Conservation (phyloP, 208 protist species). For the Crithidia expoeki region DNA sequence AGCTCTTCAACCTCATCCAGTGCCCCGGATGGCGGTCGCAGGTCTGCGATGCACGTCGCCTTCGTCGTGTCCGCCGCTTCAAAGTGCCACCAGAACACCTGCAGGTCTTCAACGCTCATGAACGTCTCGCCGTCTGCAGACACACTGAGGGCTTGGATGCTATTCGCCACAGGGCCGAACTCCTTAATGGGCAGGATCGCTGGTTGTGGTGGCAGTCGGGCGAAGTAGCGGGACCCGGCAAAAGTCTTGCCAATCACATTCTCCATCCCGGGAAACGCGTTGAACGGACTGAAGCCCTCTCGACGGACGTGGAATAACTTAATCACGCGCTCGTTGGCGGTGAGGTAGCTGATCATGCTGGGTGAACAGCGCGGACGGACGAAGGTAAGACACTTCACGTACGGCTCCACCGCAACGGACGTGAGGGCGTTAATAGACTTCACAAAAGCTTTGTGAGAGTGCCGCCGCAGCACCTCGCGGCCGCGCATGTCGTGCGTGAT, state of each 20-base stretch:
- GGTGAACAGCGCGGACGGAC: constrained; percentile 66
- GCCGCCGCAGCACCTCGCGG: constrained; percentile 70
- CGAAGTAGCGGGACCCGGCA: constrained; percentile 66
- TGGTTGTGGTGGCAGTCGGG: constrained; percentile 54
- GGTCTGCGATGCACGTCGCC: constrained; percentile 75
- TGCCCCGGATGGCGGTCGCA: constrained; percentile 58
- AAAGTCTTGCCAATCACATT: constrained; percentile 57
- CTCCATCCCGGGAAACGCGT: constrained; percentile 77
- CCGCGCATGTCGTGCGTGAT: constrained; percentile 58
- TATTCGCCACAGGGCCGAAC: constrained; percentile 74
- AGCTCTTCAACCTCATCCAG: constrained; percentile 86
- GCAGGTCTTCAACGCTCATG: constrained; percentile 86
- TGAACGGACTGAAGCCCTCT: constrained; percentile 75
- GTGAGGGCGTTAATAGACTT: constrained; percentile 86
- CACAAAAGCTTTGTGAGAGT: constrained; percentile 85
- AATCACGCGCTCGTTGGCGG: constrained; percentile 86
- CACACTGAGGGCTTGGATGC: constrained; percentile 77
- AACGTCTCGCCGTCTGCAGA: constrained; percentile 82
- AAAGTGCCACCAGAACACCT: constrained; percentile 90
- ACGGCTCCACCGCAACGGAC: constrained; percentile 76
- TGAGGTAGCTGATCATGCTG: constrained; percentile 84
- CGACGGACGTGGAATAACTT: constrained; percentile 88
- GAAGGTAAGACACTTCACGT: constrained; percentile 78
- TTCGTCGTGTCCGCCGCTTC: constrained; percentile 73
- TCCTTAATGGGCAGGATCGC: constrained; percentile 77